These are phyloP conservation scores for Neophaeococcomyces aloes DNA, from an alignment of 2,329 filamentous ascomycete genomes.

Conservation along the genomic window DNA sequence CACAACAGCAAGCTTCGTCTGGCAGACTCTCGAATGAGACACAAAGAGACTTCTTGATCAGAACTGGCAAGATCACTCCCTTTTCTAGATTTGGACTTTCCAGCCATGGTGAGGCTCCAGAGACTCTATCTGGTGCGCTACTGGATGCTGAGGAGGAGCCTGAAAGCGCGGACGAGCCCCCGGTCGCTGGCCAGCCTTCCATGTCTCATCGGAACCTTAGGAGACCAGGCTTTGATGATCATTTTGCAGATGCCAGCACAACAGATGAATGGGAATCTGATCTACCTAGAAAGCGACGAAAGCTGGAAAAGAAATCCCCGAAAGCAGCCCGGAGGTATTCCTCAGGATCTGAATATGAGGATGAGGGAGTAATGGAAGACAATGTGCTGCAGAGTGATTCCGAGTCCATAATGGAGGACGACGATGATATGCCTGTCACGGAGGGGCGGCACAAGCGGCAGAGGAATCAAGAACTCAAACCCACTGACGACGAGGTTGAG, in stretches of 20 bases:
- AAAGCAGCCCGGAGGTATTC: constrained; percentile 29
- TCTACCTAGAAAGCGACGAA: constrained; percentile 28
- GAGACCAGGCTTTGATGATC: constrained; percentile 59
- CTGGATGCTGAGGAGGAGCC: constrained; percentile 69
- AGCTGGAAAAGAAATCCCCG: constrained; percentile 17
- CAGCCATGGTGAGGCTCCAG: constrained; percentile 47
- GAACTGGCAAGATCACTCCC: constrained; percentile 94
- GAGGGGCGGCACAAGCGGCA: constrained; percentile 15
- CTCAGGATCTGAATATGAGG: constrained; percentile 23
- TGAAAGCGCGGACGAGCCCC: constrained; percentile 37
- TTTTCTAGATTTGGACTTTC: constrained; percentile 69
- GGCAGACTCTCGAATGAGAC: constrained; percentile 65
- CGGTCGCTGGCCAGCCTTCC: constrained; percentile 25
- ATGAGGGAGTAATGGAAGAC: constrained; percentile 16
- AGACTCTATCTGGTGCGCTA: constrained; percentile 64
- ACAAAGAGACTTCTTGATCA: constrained; percentile 78
- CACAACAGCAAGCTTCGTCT: constrained; percentile 33
- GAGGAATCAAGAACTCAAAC: constrained; percentile 20
- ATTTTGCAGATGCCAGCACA: constrained; percentile 25
- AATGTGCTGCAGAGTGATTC: constrained; percentile 23
- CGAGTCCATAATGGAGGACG: constrained; percentile 21
- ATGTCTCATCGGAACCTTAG: constrained; percentile 62
- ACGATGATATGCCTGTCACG: constrained; percentile 19
- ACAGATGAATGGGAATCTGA: constrained; percentile 17
- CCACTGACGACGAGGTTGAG: constrained; percentile 37